These are phyloP conservation scores for Skeletonema costatum DNA, from an alignment of 108 stramenopile species.

Conservation along the genomic window DNA sequence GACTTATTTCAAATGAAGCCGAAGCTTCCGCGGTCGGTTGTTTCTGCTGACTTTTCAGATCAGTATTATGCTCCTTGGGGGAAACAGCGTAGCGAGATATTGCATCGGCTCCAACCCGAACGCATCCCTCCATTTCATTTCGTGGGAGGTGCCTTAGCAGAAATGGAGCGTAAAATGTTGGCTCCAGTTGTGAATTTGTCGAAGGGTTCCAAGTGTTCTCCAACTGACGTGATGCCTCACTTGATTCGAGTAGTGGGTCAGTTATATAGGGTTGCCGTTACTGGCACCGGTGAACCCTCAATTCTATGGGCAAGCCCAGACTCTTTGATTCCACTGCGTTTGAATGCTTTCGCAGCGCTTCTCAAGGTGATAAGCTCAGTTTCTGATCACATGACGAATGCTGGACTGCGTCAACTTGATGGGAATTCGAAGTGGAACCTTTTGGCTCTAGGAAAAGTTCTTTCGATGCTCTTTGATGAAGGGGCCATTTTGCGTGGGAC, in stretches of 20 bases:
- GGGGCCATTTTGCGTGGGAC: slow-evolving; percentile 32
- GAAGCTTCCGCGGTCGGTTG: slow-evolving; percentile 35
- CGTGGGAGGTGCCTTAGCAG: slow-evolving; percentile 44
- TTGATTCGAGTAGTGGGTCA: slow-evolving; percentile 59
- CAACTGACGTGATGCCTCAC: slow-evolving; percentile 55
- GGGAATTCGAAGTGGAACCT: slow-evolving; percentile 70
- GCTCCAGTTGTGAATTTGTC: slow-evolving; percentile 53
- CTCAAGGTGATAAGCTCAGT: slow-evolving; percentile 68
- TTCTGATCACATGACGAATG: slow-evolving; percentile 63
- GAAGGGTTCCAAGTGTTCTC: slow-evolving; percentile 64
- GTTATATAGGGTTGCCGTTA: slow-evolving; percentile 63
- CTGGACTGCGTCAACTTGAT: slow-evolving; percentile 73
- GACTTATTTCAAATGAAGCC: slow-evolving; percentile 49
- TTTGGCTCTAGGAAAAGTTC: slow-evolving; percentile 49
- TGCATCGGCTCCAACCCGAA: slow-evolving; percentile 41
- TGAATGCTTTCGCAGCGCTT: slow-evolving; percentile 82
- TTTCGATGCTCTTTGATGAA: slow-evolving; percentile 78
- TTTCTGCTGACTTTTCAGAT: slow-evolving; percentile 45
- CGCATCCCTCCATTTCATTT: slow-evolving; percentile 59
- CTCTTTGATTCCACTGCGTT: slow-evolving; percentile 66
- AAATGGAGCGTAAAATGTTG: slow-evolving; percentile 38
- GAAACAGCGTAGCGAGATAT: slow-evolving; percentile 45
- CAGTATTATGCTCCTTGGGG: slow-evolving; percentile 48
- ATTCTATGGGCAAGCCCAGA: slow-evolving; percentile 85
- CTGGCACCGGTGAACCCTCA: slow-evolving; percentile 68